Evolutionary conservation across 495 filamentous ascomycete genomes (phyloP).

Genomic region (Penicillium ochrochloron): DNA sequence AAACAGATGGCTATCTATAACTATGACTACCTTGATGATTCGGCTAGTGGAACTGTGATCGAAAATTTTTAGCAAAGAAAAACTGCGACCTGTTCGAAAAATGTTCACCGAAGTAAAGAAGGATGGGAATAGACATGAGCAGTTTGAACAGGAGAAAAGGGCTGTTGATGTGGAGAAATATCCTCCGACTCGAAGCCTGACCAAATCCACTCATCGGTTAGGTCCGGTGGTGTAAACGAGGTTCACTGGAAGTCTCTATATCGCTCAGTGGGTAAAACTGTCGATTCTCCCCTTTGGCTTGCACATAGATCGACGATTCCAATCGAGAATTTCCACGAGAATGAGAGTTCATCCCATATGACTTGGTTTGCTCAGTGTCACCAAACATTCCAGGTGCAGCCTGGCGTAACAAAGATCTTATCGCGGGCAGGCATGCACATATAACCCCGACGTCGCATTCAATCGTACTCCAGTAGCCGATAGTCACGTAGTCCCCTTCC

Average conservation of each 20-base stretch:
- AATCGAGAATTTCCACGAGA: constrained; percentile 29
- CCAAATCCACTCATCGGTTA: neutral
- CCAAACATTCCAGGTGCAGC: constrained; percentile 34
- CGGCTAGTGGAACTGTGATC: no score
- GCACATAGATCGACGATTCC: constrained; percentile 19
- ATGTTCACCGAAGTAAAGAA: no score
- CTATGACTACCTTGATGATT: no score
- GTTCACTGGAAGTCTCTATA: constrained; percentile 33
- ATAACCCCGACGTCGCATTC: constrained; percentile 42
- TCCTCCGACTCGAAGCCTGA: neutral
- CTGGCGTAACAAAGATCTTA: constrained; percentile 35
- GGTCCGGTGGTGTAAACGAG: constrained; percentile 15
- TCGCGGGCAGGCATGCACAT: constrained; percentile 41
- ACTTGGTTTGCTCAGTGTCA: constrained; percentile 26
- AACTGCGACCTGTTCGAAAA: no score
- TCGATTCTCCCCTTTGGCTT: constrained; percentile 26
- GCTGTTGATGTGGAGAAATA: neutral
- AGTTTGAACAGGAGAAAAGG: neutral
- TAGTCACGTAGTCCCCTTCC: constrained; percentile 40
- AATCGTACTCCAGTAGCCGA: constrained; percentile 42
- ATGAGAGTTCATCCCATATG: constrained; percentile 27
- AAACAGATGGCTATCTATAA: no score
- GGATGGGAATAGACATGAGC: neutral
- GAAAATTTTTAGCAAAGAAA: no score
- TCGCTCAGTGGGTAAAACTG: constrained; percentile 34